Evolutionary conservation across 306 rosid species (phyloP), one percentile per base, ranked within the genome.

Genomic region (Calophaca sinica): DNA sequence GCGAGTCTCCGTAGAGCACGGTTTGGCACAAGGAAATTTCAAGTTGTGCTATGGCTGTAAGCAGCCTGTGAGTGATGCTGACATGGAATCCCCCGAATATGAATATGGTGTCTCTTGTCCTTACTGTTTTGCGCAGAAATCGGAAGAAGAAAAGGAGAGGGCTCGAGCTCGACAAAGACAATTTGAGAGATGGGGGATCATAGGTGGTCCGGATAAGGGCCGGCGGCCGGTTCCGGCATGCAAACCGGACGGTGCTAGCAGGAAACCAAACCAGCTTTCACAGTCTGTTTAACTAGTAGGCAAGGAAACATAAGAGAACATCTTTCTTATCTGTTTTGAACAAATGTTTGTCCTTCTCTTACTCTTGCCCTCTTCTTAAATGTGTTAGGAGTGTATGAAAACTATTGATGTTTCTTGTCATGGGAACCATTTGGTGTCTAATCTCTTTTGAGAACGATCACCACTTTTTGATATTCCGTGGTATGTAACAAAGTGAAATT

Each of bases 1-100:
- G 84, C 87, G 97, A 68, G 97, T 88, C 11, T 91, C 98, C 0
- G 98, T 94, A 4, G 97, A 90, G 72, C 98, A 91, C 71, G 96
- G 96, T 26, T 85, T 91, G 82, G 91, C 81, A 58, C 96, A 68
- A 72, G 98, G 98, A 76, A 87, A 84, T 72, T 87, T 88, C 89
- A 91, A 94, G 85, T 89, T 94, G n/a, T 91, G 98, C 82, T 91
- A 91, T 52, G 96, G 98, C 51, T 94, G 97, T 76, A 91, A 94
- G 86, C 91, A 94, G 76, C 98, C 98, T 1, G 93, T 94, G 65
- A 91, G 93, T 75, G 96, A 91, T 78, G 86, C 84, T 2, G 98
- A 94, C 84, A 87, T 91, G 92, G 96, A 91, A 79, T 83, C 96
- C 48, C 93, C 89, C 1, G 74, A 75, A 54, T 94, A 86, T 86